phyloP scores from a whole-genome alignment of 192 early-diverging fungal genomes.

The Dispira simplex region DNA sequence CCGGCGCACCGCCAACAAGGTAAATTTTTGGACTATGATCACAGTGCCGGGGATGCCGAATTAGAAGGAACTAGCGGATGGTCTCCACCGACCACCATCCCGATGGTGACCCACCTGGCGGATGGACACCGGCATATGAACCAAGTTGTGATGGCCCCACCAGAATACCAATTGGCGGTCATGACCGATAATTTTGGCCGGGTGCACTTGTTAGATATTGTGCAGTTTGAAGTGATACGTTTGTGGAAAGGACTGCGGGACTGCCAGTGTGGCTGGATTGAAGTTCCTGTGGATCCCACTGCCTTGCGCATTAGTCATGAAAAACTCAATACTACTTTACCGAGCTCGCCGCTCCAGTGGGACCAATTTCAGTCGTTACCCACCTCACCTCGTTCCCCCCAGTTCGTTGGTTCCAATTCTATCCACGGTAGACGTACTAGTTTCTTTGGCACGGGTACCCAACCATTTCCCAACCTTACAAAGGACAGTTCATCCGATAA shows the following conservation, averaged over 20 bases:
- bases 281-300: slow-evolving; percentile 22
- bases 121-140: slow-evolving; percentile 36
- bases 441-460: no score
- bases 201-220: slow-evolving; percentile 45
- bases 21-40: slow-evolving; percentile 15
- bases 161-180: slow-evolving; percentile 30
- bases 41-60: slow-evolving; percentile 14
- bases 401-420: not conserved
- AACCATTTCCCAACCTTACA: not conserved
- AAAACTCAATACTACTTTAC: no score
- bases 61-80: slow-evolving; percentile 17
- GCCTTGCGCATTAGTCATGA: not conserved
- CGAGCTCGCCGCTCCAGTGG: not conserved
- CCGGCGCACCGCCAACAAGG: slow-evolving; percentile 14
- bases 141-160: slow-evolving; percentile 32
- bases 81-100: slow-evolving; percentile 30
- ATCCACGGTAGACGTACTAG: not conserved
- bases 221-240: slow-evolving; percentile 41
- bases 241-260: slow-evolving; percentile 62
- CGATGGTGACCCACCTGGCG: slow-evolving; percentile 28
- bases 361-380: not conserved
- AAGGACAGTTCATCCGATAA: not conserved
- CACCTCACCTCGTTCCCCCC: not conserved
- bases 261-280: slow-evolving; percentile 53
- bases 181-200: slow-evolving; percentile 50